Percentiles rank a stretch among this genome's conserved stretches.
phyloP scores from a whole-genome alignment of 1,139 yeast species.

The Blastobotrys apis region DNA sequence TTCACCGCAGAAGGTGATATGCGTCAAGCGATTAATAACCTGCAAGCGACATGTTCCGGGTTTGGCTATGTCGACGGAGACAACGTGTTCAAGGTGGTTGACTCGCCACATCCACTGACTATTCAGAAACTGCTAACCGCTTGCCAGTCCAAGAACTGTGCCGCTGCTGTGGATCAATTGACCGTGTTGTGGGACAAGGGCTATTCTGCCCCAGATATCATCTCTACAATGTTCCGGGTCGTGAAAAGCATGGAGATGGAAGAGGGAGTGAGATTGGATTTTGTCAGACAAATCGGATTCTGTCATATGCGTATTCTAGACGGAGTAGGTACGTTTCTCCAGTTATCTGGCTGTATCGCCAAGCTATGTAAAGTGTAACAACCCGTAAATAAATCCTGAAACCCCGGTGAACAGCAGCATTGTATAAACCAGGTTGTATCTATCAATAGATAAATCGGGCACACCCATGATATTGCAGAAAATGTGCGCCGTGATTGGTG shows the following conservation, averaged over 20 bases:
- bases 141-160: conserved; percentile 49
- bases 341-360: conserved; percentile 77
- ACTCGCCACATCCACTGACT: conserved; percentile 91
- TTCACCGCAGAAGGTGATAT: conserved; percentile 98
- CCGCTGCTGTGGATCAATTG: conserved; percentile 63
- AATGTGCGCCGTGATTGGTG: conserved; percentile 60
- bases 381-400: conserved; percentile 34
- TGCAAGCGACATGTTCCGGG: conserved; percentile 93
- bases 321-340: conserved; percentile 86
- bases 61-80: conserved; percentile 85
- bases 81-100: conserved; percentile 92
- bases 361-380: conserved; percentile 40
- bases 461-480: conserved; percentile 79
- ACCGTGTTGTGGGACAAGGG: conserved; percentile 82
- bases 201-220: conserved; percentile 88
- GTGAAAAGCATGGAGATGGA: conserved; percentile 67
- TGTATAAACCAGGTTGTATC: conserved; percentile 37
- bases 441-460: conserved; percentile 40
- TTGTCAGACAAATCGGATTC: conserved; percentile 81
- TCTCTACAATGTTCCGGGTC: conserved; percentile 84
- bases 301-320: conserved; percentile 89
- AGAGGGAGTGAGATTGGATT: conserved; percentile 65
- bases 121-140: conserved; percentile 70
- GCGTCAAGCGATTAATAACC: conserved; percentile 94
- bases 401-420: conserved; percentile 44